Evolutionary conservation across 495 filamentous ascomycete species (phyloP), one percentile per base, ranked within the genome.

Genomic region (Diplogelasinospora grovesii): DNA sequence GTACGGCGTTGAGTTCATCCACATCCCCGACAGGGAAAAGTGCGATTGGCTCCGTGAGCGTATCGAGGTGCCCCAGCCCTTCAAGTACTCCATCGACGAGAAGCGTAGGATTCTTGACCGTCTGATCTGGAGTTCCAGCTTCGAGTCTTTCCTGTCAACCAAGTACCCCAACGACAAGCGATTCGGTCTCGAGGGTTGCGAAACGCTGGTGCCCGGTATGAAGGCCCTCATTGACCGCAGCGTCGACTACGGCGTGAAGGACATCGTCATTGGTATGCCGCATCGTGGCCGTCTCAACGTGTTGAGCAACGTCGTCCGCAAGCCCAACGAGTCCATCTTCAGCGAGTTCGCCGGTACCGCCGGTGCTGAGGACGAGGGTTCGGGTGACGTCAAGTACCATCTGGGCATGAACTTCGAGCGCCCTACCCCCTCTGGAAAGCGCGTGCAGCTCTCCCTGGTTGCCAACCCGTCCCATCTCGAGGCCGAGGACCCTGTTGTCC

Each of bases 141-240:
- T 98, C 61, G 92, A 98, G 65, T 65, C 75, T 34, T 98, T 98
- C 77, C 66, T 93, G 44, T 79, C 90, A 22, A 95, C 86, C 39
- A 98, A 98, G 66, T 97, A 93, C 71, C 93, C 93, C 56, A 98
- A 98, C 66, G 92, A 98, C 73, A 98, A 98, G 77, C 83, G 92
- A 52, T 98, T 98, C 66, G 92, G 92, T 66, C 77, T 98, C 13
- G 92, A 98, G 67, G 92, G 92, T 53, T 94, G 89, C 55, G 93
- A 97, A 63, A 85, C 85, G 23, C 75, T 98, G 42, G 92, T 98
- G 14, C 92, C 92, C 21, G 92, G 92, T 65, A 98, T 98, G 92
- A 98, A 98, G 75, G 92, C 90, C 32, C 71, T 98, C 39, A 98
- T 98, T 37, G 92, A 98, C 63, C 83, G 92, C 50, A 95, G 89